Percentiles rank a stretch among this genome's conserved stretches.
Conservation (phyloP, 2,329 filamentous ascomycete species). For the Pseudocercospora fijiensis region DNA sequence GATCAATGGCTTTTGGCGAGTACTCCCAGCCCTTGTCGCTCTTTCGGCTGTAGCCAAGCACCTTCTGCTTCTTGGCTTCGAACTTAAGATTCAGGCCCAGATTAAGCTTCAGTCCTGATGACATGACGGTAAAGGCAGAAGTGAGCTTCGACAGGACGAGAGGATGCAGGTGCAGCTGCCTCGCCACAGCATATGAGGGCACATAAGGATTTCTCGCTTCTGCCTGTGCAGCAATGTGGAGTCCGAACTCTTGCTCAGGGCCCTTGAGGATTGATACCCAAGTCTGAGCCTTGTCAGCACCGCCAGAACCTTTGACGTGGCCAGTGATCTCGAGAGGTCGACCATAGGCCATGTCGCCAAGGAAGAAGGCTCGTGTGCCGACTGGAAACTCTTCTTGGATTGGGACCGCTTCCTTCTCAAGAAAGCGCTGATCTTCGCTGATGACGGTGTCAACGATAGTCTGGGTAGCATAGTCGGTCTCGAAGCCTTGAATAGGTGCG, state of each 20-base stretch:
- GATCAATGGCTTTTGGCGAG: conserved; percentile 74
- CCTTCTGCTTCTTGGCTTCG: conserved; percentile 91
- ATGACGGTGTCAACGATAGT: conserved; percentile 84
- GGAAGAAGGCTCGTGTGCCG: conserved; percentile 81
- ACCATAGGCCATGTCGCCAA: conserved; percentile 91
- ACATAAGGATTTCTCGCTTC: conserved; percentile 73
- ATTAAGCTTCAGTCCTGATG: conserved; percentile 81
- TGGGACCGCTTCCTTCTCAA: conserved; percentile 82
- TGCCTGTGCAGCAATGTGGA: conserved; percentile 67
- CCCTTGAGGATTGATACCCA: conserved; percentile 70
- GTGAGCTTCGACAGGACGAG: conserved; percentile 93
- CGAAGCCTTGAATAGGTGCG: conserved; percentile 76
- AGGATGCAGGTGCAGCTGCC: conserved; percentile 75
- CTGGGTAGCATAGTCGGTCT: conserved; percentile 88
- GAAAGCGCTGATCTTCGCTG: conserved; percentile 88
- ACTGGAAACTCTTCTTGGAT: conserved; percentile 89
- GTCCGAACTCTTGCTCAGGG: conserved; percentile 79
- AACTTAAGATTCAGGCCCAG: conserved; percentile 96
- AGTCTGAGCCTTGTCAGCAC: conserved; percentile 71
- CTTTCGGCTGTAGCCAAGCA: conserved; percentile 90
- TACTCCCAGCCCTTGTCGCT: conserved; percentile 91
- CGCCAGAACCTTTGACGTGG: conserved; percentile 59
- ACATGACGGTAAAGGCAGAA: conserved; percentile 82
- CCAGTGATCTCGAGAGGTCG: conserved; percentile 79
- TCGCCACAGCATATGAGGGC: conserved; percentile 86